Evolutionary conservation across 306 rosid genomes (phyloP).

Genomic region (Gastrolobium bilobum): DNA sequence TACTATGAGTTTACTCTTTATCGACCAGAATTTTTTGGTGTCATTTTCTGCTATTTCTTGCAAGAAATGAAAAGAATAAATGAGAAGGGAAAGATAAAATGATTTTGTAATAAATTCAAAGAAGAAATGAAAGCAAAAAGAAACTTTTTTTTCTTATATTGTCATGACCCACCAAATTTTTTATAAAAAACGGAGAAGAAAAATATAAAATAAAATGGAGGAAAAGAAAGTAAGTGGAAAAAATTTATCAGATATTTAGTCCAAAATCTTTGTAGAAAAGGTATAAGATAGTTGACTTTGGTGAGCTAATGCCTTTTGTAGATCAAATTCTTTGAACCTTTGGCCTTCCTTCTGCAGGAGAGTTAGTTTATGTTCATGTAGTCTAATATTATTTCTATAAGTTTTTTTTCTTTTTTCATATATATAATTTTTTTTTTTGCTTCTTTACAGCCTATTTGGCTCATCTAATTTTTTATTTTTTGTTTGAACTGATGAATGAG

Average conservation of each 20-base stretch:
- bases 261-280: slow-evolving; percentile 6
- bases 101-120: background rate
- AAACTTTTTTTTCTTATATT: background rate
- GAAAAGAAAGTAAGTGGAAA: background rate
- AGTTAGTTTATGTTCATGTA: slow-evolving; percentile 10
- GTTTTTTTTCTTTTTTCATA: background rate
- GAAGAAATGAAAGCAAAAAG: background rate
- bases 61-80: slow-evolving; percentile 12
- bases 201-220: slow-evolving; percentile 3
- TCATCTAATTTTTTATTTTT: slow-evolving; percentile 1
- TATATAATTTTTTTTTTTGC: background rate
- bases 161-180: slow-evolving; percentile 1
- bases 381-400: background rate
- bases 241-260: background rate
- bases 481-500: slow-evolving; percentile 29
- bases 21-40: background rate
- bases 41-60: slow-evolving; percentile 23
- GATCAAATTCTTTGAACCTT: background rate
- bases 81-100: slow-evolving; percentile 15
- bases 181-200: background rate
- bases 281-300: slow-evolving; percentile 23
- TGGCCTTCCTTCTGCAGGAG: slow-evolving; percentile 18
- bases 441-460: background rate
- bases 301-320: slow-evolving; percentile 10
- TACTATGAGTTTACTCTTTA: background rate